phyloP scores from a whole-genome alignment of 441 rosid genomes.

The Raphanus hybrid region DNA sequence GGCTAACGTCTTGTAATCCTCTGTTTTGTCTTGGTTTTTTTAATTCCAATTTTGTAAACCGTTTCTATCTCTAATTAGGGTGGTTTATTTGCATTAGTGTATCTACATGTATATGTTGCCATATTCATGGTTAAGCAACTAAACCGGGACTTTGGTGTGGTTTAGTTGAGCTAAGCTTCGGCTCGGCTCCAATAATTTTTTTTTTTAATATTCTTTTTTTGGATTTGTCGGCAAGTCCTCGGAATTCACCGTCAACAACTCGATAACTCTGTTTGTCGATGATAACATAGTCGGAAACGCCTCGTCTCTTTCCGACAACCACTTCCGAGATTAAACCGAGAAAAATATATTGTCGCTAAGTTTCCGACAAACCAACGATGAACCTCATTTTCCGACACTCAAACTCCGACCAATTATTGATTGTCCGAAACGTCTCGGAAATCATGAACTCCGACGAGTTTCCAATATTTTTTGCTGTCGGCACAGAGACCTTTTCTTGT shows the following conservation, averaged over 20 bases:
- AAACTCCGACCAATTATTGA: not conserved
- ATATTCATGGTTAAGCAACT: no score
- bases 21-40: not conserved
- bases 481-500: not conserved
- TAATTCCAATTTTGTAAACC: not conserved
- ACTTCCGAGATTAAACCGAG: not conserved
- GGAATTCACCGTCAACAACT: no score
- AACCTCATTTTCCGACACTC: not conserved
- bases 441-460: not conserved
- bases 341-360: not conserved
- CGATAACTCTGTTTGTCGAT: no score
- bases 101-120: no score
- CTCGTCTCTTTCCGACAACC: not conserved
- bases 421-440: not conserved
- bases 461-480: not conserved
- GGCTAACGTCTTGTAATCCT: not conserved
- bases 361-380: not conserved
- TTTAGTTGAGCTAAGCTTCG: no score
- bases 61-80: not conserved
- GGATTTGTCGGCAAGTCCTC: no score
- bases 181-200: no score
- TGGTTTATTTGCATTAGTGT: not conserved
- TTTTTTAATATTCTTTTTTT: no score
- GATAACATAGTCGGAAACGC: not conserved
- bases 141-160: no score